phyloP scores from a whole-genome alignment of 805 yeast genomes.

The Zygotorulaspora sp. region DNA sequence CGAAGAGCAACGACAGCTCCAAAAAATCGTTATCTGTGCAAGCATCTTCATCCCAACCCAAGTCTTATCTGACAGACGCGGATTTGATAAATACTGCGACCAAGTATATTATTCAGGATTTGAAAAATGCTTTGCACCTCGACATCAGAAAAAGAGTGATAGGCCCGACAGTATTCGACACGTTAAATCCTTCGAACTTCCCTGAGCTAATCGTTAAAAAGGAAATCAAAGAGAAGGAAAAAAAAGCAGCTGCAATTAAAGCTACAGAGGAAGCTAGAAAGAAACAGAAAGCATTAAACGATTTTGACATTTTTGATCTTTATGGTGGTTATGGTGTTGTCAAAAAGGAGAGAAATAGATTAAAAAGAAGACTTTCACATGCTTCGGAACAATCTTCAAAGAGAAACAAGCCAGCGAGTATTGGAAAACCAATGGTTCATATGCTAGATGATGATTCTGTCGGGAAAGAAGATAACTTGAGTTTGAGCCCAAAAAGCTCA shows the following conservation, averaged over 20 bases:
- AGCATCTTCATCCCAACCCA: neutral
- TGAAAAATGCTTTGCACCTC: slow-evolving; percentile 56
- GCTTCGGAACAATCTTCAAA: slow-evolving; percentile 9
- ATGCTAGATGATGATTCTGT: slow-evolving; percentile 28
- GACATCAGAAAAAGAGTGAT: slow-evolving; percentile 71
- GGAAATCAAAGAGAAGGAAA: slow-evolving; percentile 28
- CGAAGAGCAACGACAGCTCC: slow-evolving; percentile 2
- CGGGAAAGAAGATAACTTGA: slow-evolving; percentile 24
- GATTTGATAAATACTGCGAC: slow-evolving; percentile 56
- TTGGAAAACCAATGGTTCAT: slow-evolving; percentile 30
- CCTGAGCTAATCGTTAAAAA: slow-evolving; percentile 44
- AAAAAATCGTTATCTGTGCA: neutral
- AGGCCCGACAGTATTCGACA: slow-evolving; percentile 61
- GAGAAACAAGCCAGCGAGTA: slow-evolving; percentile 15
- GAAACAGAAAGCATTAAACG: slow-evolving; percentile 31
- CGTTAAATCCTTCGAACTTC: slow-evolving; percentile 54
- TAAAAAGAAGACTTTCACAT: slow-evolving; percentile 18
- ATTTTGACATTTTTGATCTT: slow-evolving; percentile 36
- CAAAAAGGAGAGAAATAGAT: slow-evolving; percentile 6
- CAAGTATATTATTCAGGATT: slow-evolving; percentile 54
- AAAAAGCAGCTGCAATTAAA: slow-evolving; percentile 15
- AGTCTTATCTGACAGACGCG: slow-evolving; percentile 21
- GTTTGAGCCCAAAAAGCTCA: slow-evolving; percentile 9
- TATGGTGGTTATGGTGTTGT: slow-evolving; percentile 25
- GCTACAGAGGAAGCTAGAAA: slow-evolving; percentile 24